These are phyloP conservation scores for Nyctanthes arbortristis DNA, from an alignment of 257 asterid genomes.

Conservation along the genomic window DNA sequence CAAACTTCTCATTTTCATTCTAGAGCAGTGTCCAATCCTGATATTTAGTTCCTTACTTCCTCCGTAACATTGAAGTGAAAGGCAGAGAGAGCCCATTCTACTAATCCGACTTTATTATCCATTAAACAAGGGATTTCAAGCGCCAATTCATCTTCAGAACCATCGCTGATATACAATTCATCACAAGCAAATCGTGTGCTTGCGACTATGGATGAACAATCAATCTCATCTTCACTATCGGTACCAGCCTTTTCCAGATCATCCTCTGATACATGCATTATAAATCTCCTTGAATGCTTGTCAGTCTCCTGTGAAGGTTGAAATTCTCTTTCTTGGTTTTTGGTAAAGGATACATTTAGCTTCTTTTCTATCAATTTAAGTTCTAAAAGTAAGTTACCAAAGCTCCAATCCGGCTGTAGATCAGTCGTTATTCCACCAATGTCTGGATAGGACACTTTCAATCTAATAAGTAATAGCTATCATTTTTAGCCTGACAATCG, in stretches of 20 bases:
- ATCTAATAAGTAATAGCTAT: conserved; percentile 34
- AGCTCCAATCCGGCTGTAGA: conserved; percentile 88
- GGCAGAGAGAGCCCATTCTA: conserved; percentile 65
- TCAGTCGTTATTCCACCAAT: conserved; percentile 61
- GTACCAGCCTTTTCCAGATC: conserved; percentile 37
- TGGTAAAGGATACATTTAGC: conserved; percentile 42
- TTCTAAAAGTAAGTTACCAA: conserved; percentile 62
- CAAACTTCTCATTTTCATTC: conserved; percentile 54
- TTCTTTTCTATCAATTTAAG: conserved; percentile 53
- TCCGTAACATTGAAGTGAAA: conserved; percentile 61
- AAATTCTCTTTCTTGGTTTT: conserved; percentile 42
- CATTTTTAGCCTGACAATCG: no score
- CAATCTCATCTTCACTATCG: conserved; percentile 43
- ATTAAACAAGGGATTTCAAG: conserved; percentile 52
- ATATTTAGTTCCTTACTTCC: conserved; percentile 68
- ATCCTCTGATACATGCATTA: conserved; percentile 52
- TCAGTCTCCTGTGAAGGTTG: conserved; percentile 36
- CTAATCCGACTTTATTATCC: conserved; percentile 62
- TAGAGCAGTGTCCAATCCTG: conserved; percentile 55
- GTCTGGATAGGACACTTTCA: conserved; percentile 49
- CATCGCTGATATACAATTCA: conserved; percentile 62
- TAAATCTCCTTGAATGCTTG: conserved; percentile 43
- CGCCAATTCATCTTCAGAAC: conserved; percentile 45
- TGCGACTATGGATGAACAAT: conserved; percentile 27
- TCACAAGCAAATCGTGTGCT: conserved; percentile 59